These are phyloP conservation scores for Tetrapyrgos nigripes DNA, from an alignment of 1,284 basidiomycete genomes.

Conservation along the genomic window DNA sequence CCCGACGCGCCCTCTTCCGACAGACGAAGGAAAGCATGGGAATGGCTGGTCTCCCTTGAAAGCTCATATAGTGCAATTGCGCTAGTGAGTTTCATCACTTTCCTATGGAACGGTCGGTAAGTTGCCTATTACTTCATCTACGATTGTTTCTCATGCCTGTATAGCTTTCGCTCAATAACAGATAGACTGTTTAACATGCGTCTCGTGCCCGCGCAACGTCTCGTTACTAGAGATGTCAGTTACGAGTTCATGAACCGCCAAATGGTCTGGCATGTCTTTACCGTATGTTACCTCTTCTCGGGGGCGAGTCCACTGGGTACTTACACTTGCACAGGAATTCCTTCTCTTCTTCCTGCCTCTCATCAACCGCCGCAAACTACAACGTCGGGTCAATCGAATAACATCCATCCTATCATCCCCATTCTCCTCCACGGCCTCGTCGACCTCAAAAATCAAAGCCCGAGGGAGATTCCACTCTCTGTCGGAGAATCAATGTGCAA, in stretches of 20 bases:
- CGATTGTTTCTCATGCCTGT: neutral
- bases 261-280: conserved; percentile 99
- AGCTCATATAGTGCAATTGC: conserved; percentile 64
- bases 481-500: conserved; percentile 75
- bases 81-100: conserved; percentile 81
- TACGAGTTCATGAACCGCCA: conserved; percentile 99
- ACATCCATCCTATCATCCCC: conserved; percentile 43
- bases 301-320: conserved; percentile 9
- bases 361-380: conserved; percentile 69
- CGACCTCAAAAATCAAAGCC: conserved; percentile 33
- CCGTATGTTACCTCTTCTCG: conserved; percentile 58
- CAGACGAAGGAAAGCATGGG: conserved; percentile 79
- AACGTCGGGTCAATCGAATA: conserved; percentile 60
- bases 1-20: conserved; percentile 88
- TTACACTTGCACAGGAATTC: conserved; percentile 78
- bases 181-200: conserved; percentile 86
- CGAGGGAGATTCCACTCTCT: conserved; percentile 71
- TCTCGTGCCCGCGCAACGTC: conserved; percentile 76
- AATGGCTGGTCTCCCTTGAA: conserved; percentile 72
- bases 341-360: conserved; percentile 92
- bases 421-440: conserved; percentile 20
- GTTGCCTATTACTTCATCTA: conserved; percentile 28
- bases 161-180: conserved; percentile 85
- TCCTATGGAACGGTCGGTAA: conserved; percentile 88
- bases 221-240: conserved; percentile 86